phyloP scores from a whole-genome alignment of 495 filamentous ascomycete genomes.

The Hamigera avellanea region DNA sequence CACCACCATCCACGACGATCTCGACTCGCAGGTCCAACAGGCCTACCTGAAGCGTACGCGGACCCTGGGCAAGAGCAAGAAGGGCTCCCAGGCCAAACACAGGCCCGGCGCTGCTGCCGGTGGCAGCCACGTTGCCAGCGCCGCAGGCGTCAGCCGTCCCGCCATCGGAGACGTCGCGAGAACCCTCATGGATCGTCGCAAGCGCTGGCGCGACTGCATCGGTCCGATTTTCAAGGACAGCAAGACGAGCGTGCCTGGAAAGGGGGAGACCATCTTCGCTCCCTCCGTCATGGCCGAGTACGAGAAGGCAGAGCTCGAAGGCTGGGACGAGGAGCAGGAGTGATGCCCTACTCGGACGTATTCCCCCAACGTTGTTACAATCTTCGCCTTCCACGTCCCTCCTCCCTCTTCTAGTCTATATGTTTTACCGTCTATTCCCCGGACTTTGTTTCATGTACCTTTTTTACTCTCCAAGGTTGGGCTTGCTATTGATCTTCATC shows the following conservation, averaged over 20 bases:
- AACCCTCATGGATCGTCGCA: conserved; percentile 78
- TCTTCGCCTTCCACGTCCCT: conserved; percentile 1
- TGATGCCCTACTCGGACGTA: no score
- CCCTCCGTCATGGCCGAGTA: conserved; percentile 40
- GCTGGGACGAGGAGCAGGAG: conserved; percentile 64
- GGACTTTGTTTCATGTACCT: no score
- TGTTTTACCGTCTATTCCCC: no score
- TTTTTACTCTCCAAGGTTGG: no score
- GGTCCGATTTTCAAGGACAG: conserved; percentile 77
- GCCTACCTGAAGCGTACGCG: conserved; percentile 95
- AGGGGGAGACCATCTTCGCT: conserved; percentile 55
- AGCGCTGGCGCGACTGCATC: conserved; percentile 79
- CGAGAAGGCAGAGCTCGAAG: conserved; percentile 60
- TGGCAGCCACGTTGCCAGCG: conserved; percentile 35
- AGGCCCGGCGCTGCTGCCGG: conserved; percentile 52
- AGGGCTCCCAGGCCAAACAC: conserved; percentile 54
- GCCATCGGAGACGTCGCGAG: conserved; percentile 85
- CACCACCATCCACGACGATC: conserved; percentile 89
- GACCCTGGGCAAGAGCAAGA: conserved; percentile 86
- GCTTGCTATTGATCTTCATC: no score
- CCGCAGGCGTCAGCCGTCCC: conserved; percentile 51
- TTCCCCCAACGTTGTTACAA: background rate
- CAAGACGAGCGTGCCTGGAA: conserved; percentile 42
- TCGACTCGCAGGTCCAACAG: conserved; percentile 89
- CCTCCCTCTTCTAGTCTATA: background rate